A percentile compares a stretch with the other conserved stretches of the same genome.
phyloP scores from a whole-genome alignment of 2,329 filamentous ascomycete species.

The Ceratocystis colombiana region DNA sequence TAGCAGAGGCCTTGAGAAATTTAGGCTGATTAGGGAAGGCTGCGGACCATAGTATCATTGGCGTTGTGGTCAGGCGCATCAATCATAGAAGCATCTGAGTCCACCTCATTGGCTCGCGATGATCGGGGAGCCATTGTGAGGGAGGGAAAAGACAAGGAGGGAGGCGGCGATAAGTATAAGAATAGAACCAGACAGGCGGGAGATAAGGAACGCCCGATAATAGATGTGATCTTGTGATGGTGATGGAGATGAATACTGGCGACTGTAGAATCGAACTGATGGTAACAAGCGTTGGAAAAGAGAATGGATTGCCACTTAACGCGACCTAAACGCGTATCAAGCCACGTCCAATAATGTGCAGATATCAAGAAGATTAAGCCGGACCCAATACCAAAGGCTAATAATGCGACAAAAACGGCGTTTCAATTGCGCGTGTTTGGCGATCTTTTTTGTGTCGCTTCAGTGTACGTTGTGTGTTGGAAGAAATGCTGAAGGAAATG shows the following conservation, averaged over 20 bases:
- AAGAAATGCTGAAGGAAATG: slow-evolving; percentile 10
- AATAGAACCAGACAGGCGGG: too few relatives aligned
- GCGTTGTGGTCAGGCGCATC: slow-evolving; percentile 44
- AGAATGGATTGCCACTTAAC: slow-evolving; percentile 20
- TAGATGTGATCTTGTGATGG: not conserved
- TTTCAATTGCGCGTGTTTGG: slow-evolving; percentile 4
- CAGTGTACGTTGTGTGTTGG: not conserved
- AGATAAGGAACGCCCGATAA: not conserved
- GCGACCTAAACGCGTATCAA: slow-evolving; percentile 18
- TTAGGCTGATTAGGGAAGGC: too few relatives aligned
- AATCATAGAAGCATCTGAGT: slow-evolving; percentile 54
- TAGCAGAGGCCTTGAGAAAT: not conserved
- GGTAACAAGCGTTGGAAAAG: slow-evolving; percentile 11
- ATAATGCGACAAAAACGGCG: not conserved
- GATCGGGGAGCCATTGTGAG: slow-evolving; percentile 46
- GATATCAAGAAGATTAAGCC: not conserved
- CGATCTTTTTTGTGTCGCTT: not conserved
- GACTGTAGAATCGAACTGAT: not conserved
- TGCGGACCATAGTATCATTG: slow-evolving; percentile 22
- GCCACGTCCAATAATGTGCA: slow-evolving; percentile 3
- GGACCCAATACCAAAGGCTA: not conserved
- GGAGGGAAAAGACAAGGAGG: not conserved
- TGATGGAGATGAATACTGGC: not conserved
- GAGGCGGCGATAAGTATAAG: not conserved
- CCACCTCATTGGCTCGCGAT: slow-evolving; percentile 43